These are phyloP conservation scores for Mycena metata DNA, from an alignment of 768 basidiomycete genomes.

Conservation along the genomic window DNA sequence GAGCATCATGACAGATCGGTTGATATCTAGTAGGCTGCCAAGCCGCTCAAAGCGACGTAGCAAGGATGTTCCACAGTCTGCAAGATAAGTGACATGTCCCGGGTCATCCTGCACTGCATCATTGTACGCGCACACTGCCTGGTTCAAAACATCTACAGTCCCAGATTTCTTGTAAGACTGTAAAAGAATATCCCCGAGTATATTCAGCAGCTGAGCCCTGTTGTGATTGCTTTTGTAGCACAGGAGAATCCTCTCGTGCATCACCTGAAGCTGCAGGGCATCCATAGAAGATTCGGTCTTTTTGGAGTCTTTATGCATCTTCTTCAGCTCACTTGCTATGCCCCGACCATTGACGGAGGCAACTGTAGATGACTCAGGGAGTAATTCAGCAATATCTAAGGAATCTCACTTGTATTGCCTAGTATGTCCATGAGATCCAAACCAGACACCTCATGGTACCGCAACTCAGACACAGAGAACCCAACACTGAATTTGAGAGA, in stretches of 20 bases:
- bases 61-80: neutral
- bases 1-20: too few species aligned
- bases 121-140: too few species aligned
- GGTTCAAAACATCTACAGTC: too few species aligned
- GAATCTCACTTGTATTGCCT: too few species aligned
- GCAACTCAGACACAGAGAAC: neutral
- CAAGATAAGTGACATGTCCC: too few species aligned
- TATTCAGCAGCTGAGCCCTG: neutral
- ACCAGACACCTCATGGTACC: neutral
- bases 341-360: neutral
- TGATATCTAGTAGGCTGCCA: too few species aligned
- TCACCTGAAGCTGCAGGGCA: too few species aligned
- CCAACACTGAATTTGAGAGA: slow-evolving; percentile 5
- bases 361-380: neutral
- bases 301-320: neutral
- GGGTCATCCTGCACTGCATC: too few species aligned
- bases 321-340: neutral
- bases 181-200: neutral
- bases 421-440: neutral
- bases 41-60: neutral
- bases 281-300: neutral
- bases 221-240: too few species aligned
- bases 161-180: too few species aligned
- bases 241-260: too few species aligned
- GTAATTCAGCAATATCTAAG: too few species aligned